Evolutionary conservation across 768 basidiomycete species (phyloP), one percentile per base, ranked within the genome.

Genomic region (Rhodotorula taiwanensis): DNA sequence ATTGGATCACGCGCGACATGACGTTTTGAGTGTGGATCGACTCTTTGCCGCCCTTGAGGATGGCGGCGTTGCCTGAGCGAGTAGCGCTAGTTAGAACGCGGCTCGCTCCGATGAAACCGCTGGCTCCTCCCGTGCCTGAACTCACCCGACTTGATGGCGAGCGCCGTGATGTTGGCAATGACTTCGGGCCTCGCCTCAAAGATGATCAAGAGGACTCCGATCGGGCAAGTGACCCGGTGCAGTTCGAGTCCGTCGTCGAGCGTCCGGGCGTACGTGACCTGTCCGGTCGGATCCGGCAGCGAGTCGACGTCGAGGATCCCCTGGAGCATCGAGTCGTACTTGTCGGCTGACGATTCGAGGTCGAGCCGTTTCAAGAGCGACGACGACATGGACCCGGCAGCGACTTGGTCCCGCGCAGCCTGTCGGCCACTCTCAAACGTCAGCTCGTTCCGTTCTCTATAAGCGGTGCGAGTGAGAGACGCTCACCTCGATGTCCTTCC

Each of bases 151-250:
- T 97, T 99, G 74, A 99, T 88, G 2, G 95, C 94, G 72, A 98
- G 79, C 0, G 92, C 83, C 9, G 95, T 89, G 67, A 99, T 97
- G 75, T 98, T 98, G 44, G 97, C 88, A 30, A 98, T 90, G 18
- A 99, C 94, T 75, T 99, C 95, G 2, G 95, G 95, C 33, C 94
- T 82, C 5, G 94, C 88, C 76, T 98, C 95, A 71, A 99, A 99
- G 64, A 99, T 94, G 66, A 98, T 89, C 54, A 99, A 81, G 18
- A 99, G 79, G 1, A 95, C 92, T 27, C 95, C 95, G 66, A 99
- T 93, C 0, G 95, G 93, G 73, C 94, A 98, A 0, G 94, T 88
- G 1, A 98, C 87, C 34, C 91, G 84, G 76, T 94, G 90, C 5
- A 99, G 81, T 69, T 95, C 88, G 27, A 98, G 80, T 0, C 79